These are phyloP conservation scores for Elaeis oleifera DNA, from an alignment of 202 grass and related monocot genomes.

Conservation along the genomic window DNA sequence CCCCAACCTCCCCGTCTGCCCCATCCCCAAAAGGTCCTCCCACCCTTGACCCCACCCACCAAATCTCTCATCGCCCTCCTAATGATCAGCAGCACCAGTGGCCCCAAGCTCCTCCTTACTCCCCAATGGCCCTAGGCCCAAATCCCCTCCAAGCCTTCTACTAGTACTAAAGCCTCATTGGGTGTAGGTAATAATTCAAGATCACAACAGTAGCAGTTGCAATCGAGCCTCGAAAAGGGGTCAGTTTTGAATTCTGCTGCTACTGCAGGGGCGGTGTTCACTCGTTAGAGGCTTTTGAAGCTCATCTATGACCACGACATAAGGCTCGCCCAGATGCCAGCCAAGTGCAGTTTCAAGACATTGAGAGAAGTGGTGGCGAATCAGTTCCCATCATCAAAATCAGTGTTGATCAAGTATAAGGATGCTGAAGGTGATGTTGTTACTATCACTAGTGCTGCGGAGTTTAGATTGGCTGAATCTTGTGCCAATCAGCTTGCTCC, in stretches of 20 bases:
- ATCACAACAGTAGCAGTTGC: background rate
- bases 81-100: background rate
- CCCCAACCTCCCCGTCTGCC: constrained; percentile 58
- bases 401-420: constrained; percentile 89
- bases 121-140: constrained; percentile 1
- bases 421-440: constrained; percentile 88
- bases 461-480: constrained; percentile 70
- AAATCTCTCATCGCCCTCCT: constrained; percentile 15
- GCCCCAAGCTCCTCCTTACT: constrained; percentile 9
- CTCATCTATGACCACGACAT: constrained; percentile 95
- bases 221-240: background rate
- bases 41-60: background rate
- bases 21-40: constrained; percentile 61
- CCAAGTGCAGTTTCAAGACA: constrained; percentile 45
- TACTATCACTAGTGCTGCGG: constrained; percentile 64
- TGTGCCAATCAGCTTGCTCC: constrained; percentile 25
- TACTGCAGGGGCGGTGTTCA: background rate
- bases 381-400: constrained; percentile 77
- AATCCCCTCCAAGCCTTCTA: constrained; percentile 15
- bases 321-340: constrained; percentile 69
- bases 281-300: constrained; percentile 57
- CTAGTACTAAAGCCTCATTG: background rate
- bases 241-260: background rate
- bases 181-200: background rate
- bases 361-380: constrained; percentile 60